phyloP scores from a whole-genome alignment of 169 alveolate genomes.

The Plasmodium yoelii region DNA sequence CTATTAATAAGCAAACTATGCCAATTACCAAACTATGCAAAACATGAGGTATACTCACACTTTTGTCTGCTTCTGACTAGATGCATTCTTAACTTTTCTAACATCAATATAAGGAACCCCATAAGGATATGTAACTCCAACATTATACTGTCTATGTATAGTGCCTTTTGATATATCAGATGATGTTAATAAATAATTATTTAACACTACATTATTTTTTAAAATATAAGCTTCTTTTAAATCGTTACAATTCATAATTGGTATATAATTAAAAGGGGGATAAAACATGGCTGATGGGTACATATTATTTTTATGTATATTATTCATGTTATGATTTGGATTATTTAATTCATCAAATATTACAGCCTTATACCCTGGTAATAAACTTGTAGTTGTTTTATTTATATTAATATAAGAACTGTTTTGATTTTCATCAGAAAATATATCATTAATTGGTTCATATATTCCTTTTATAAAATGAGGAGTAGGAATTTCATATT shows the following conservation, averaged over 20 bases:
- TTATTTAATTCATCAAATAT: constrained; percentile 22
- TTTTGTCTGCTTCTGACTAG: not conserved
- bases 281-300: constrained; percentile 22
- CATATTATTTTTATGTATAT: constrained; percentile 4
- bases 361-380: constrained; percentile 41
- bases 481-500: not conserved
- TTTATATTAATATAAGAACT: not conserved
- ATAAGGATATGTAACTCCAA: constrained; percentile 55
- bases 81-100: not conserved
- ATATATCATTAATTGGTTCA: constrained; percentile 30
- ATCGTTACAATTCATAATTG: constrained; percentile 3
- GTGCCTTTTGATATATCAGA: constrained; percentile 34
- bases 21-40: no score
- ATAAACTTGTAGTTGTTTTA: constrained; percentile 6
- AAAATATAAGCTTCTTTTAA: constrained; percentile 23
- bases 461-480: constrained; percentile 41
- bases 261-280: constrained; percentile 14
- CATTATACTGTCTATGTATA: constrained; percentile 37
- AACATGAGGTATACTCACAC: not conserved
- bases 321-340: not conserved
- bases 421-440: constrained; percentile 15
- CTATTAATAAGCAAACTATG: no score
- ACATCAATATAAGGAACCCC: constrained; percentile 55
- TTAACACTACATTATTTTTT: constrained; percentile 6
- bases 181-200: constrained; percentile 40